Evolutionary conservation across 257 asterid species (phyloP), one percentile per base, ranked within the genome.

Genomic region (Solanum boliviense): DNA sequence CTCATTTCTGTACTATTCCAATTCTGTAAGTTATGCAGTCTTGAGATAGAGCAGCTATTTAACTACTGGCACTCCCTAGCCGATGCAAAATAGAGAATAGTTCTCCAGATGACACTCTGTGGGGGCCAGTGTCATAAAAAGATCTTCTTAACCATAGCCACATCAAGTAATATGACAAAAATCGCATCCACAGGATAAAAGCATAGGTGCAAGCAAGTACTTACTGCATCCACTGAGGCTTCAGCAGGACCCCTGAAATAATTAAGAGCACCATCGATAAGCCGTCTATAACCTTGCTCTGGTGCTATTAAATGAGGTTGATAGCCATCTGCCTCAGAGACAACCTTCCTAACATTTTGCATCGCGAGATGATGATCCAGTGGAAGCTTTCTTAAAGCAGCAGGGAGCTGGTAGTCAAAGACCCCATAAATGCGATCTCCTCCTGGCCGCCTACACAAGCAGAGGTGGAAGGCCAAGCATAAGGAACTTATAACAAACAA

Each of bases 171-270:
- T 60, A 82, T 82, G 44, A 82, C 85, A 16, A 46, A 15, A 44
- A 27, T 81, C 67, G 5, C 27, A 46, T 46, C 85, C 68, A 46
- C 44, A 11, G 71, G 86, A 82, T 82, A 18, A 46, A 82, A 48
- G 86, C 67, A 48, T 29, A 82, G 29, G 71, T 82, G 1, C 70
- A 21, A 9, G 29, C 4, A 85, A 78, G 85, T 21, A 88, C 93
- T 88, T 79, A 90, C 94, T 62, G 92, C 91, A 85, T 92, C 92
- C 68, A 89, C 94, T 34, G 94, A 87, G 84, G 93, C 91, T 89
- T 92, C 93, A 56, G 94, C 94, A 70, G 94, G 94, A 75, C 91
- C 94, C 86, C 89, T 89, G 88, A 92, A 89, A 90, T 90, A 92
- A 85, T 88, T 89, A 31, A 92, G 84, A 36, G 94, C 90, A 25